Percentiles rank a stretch among this genome's conserved stretches.
These are phyloP conservation scores for Emmonsiellopsis sp. DNA, from an alignment of 2,329 filamentous ascomycete genomes.

Conservation along the genomic window DNA sequence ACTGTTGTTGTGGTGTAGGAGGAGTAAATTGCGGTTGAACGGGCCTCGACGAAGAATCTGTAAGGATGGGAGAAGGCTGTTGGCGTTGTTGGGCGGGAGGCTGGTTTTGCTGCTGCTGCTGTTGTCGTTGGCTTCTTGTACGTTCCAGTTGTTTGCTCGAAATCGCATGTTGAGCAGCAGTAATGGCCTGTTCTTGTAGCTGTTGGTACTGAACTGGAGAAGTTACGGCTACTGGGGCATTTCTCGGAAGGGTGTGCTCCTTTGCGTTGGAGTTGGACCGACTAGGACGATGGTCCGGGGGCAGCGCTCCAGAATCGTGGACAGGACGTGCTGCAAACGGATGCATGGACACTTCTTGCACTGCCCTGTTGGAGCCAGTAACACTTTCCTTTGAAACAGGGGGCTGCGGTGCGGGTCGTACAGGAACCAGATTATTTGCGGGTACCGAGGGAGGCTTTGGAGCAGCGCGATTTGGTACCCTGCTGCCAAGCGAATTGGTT, in stretches of 20 bases:
- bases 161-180: slow-evolving; percentile 69
- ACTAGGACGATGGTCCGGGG: slow-evolving; percentile 59
- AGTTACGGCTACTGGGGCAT: slow-evolving; percentile 27
- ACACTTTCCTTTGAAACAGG: slow-evolving; percentile 28
- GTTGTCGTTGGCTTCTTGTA: slow-evolving; percentile 63
- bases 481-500: slow-evolving; percentile 38
- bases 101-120: slow-evolving; percentile 38
- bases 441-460: slow-evolving; percentile 65
- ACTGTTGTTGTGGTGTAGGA: slow-evolving; percentile 28
- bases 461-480: slow-evolving; percentile 71
- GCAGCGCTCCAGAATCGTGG: slow-evolving; percentile 48
- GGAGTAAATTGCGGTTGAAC: slow-evolving; percentile 16
- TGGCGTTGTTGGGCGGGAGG: slow-evolving; percentile 44
- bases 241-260: slow-evolving; percentile 42
- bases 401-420: slow-evolving; percentile 35
- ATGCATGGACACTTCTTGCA: slow-evolving; percentile 43
- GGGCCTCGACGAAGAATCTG: slow-evolving; percentile 16
- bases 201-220: slow-evolving; percentile 44
- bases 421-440: slow-evolving; percentile 28
- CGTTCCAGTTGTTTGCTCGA: slow-evolving; percentile 59
- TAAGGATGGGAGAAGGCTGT: slow-evolving; percentile 28
- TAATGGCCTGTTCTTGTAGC: slow-evolving; percentile 79
- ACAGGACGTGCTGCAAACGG: slow-evolving; percentile 43
- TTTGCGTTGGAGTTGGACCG: slow-evolving; percentile 59
- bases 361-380: slow-evolving; percentile 50